Evolutionary conservation across 2,329 filamentous ascomycete species (phyloP), one percentile per base, ranked within the genome.

Genomic region (Sporothrix pallida): DNA sequence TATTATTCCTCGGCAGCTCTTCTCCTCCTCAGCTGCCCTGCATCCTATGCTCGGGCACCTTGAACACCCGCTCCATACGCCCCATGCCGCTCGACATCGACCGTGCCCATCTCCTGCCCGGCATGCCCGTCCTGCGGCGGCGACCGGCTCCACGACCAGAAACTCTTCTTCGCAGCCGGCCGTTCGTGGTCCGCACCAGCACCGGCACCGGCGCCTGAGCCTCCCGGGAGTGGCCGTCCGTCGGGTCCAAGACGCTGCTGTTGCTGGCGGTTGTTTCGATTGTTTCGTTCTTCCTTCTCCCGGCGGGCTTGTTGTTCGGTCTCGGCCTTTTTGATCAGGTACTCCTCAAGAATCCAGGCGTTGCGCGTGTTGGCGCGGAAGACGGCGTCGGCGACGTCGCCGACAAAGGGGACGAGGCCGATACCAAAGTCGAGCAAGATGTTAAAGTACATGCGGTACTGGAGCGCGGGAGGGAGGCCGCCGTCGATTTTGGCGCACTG

Each of bases 311-410:
- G 74, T 17, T 72, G 50, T 50, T 86, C 86, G 76, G 87, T 87
- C 78, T 88, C 87, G 74, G 92, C 92, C 79, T 91, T 89, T 76
- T 90, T 85, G 62, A 92, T 88, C 72, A 96, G 85, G 77, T 91
- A 86, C 65, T 89, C 83, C 79, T 81, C 79, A 48, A 81, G 78
- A 17, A 77, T 72, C 76, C 91, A 87, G 5, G 92, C 90, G 78
- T 95, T 96, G 78, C 89, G 89, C 23, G 91, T 93, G 79, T 95
- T 96, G 79, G 90, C 91, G 75, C 92, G 90, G 83, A 91, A 91
- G 2, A 89, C 81, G 6, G 92, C 91, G 78, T 96, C 93, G 54
- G 86, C 87, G 2, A 95, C 74, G 78, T 95, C 93, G n/a, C 93
- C 93, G 0, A 94, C 75, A 75, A 95, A 88, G 0, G 93, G 93